Conservation (phyloP, 352 stramenopile genomes). For the Nothophytophthora sp. region DNA sequence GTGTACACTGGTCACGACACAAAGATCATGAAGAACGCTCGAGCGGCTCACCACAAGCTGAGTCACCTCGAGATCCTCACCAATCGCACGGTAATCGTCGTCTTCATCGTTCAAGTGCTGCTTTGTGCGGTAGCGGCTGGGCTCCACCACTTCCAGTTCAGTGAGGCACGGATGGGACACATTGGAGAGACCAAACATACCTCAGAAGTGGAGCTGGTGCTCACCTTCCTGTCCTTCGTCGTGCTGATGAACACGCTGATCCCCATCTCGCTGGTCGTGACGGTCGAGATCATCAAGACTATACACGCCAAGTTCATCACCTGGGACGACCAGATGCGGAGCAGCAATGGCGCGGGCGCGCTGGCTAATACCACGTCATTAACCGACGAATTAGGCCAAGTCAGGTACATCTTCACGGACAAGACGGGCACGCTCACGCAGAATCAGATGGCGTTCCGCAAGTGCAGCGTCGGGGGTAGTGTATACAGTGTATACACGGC, state of each 20-base stretch:
- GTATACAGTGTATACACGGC: constrained; percentile 90
- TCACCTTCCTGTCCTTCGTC: constrained; percentile 91
- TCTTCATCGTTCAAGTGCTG: constrained; percentile 76
- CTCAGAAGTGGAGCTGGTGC: constrained; percentile 16
- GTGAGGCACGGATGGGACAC: not conserved
- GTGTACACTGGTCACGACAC: constrained; percentile 89
- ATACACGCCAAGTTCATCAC: constrained; percentile 79
- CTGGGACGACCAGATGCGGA: constrained; percentile 74
- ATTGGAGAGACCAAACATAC: constrained; percentile 2
- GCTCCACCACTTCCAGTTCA: constrained; percentile 31
- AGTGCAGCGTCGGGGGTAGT: constrained; percentile 90
- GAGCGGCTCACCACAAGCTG: constrained; percentile 79
- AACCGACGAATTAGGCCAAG: constrained; percentile 92
- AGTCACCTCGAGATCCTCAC: constrained; percentile 82
- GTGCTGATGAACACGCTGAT: constrained; percentile 94
- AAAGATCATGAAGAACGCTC: constrained; percentile 91
- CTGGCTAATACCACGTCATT: constrained; percentile 90
- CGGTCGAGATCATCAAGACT: constrained; percentile 76
- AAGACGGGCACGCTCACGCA: constrained; percentile 95
- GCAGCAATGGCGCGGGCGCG: constrained; percentile 49
- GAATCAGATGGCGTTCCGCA: constrained; percentile 97
- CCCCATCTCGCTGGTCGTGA: constrained; percentile 93
- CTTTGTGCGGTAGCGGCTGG: constrained; percentile 60
- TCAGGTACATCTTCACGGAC: constrained; percentile 94
- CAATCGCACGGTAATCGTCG: constrained; percentile 72